A percentile compares a stretch with the other conserved stretches of the same genome.
Conservation (phyloP, 2,329 filamentous ascomycete genomes). For the Trichocomaceae sp. region DNA sequence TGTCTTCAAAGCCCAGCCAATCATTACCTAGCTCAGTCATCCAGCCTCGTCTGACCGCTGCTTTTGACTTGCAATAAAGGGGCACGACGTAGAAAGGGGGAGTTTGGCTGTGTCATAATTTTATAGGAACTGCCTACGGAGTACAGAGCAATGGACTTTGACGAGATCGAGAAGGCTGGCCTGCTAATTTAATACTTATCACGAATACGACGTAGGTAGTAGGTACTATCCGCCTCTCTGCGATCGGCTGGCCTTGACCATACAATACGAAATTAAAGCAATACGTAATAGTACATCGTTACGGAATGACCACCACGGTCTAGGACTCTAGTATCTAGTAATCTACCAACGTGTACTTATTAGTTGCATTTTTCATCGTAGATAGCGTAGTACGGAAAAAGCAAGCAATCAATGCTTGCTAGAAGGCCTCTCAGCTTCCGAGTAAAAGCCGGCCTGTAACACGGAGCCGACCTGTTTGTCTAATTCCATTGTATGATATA, state of each 20-base stretch:
- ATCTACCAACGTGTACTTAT: too few species aligned
- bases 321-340: too few species aligned
- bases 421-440: conserved; percentile 2
- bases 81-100: background rate
- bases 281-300: too few species aligned
- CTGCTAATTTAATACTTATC: background rate
- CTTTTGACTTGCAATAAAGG: background rate
- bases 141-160: background rate
- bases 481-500: too few species aligned
- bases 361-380: too few species aligned
- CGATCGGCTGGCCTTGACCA: background rate
- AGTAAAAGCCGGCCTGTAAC: conserved; percentile 11
- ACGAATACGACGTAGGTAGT: background rate
- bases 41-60: background rate
- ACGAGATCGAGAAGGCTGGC: background rate
- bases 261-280: too few species aligned
- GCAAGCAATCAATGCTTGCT: background rate
- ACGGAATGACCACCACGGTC: too few species aligned
- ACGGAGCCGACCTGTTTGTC: background rate
- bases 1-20: background rate
- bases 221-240: background rate
- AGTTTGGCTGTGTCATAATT: background rate
- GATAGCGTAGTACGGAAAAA: background rate
- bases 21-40: background rate
- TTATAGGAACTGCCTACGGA: background rate